Evolutionary conservation across 2,329 filamentous ascomycete species (phyloP).

Genomic region (Chaetoscypha palmicola): DNA sequence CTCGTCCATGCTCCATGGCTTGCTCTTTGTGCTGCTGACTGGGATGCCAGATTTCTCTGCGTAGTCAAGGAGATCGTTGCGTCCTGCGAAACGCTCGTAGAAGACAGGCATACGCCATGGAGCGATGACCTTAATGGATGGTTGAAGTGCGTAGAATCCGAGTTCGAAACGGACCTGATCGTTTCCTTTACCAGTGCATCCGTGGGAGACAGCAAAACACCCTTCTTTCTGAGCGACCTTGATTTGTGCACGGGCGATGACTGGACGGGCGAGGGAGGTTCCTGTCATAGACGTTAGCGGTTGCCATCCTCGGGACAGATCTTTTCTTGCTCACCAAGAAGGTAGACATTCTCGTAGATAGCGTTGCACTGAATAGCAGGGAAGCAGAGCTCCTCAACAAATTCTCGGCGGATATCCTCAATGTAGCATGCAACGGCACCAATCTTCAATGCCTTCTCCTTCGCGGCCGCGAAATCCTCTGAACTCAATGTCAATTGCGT

Average conservation of each 20-base stretch:
- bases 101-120: constrained; percentile 67
- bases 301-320: too few species aligned
- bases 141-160: constrained; percentile 55
- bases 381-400: constrained; percentile 70
- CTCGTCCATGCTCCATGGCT: constrained; percentile 62
- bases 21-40: constrained; percentile 65
- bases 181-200: constrained; percentile 58
- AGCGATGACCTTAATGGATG: constrained; percentile 64
- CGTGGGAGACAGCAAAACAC: constrained; percentile 40
- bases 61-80: constrained; percentile 66
- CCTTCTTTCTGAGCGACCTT: constrained; percentile 55
- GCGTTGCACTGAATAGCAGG: constrained; percentile 69
- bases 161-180: constrained; percentile 61
- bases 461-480: constrained; percentile 67
- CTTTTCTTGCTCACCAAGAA: constrained; percentile 46
- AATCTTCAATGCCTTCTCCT: constrained; percentile 57
- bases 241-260: constrained; percentile 63
- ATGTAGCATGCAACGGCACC: constrained; percentile 35
- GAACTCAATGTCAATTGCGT: constrained; percentile 10
- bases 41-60: constrained; percentile 61
- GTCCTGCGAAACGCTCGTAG: constrained; percentile 63
- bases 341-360: constrained; percentile 61
- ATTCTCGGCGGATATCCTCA: constrained; percentile 63
- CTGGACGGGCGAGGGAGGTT: constrained; percentile 59
- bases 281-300: constrained; percentile 37